Evolutionary conservation across 768 basidiomycete genomes (phyloP).

Genomic region (Hericium rajendrae): DNA sequence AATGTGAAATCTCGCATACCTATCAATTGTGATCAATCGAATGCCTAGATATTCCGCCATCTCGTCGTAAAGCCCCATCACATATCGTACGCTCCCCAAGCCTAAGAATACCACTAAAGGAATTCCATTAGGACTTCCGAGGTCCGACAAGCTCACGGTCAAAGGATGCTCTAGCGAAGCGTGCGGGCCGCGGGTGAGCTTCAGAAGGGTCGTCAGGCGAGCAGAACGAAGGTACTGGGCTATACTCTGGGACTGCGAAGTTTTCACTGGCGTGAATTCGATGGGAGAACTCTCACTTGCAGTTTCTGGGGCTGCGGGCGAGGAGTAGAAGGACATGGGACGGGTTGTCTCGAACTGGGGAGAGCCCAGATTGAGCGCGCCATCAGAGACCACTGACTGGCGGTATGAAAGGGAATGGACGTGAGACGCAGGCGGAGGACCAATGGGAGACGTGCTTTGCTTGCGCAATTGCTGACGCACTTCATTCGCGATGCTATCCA

Average conservation of each 20-base stretch:
- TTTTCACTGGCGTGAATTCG: conserved; percentile 30
- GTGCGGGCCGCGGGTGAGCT: conserved; percentile 71
- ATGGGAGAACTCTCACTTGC: conserved; percentile 30
- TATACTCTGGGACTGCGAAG: conserved; percentile 57
- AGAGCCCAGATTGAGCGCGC: conserved; percentile 1
- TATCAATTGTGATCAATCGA: conserved; percentile 87
- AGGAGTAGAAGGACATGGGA: background rate
- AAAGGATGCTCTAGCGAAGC: conserved; percentile 66
- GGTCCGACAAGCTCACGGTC: conserved; percentile 86
- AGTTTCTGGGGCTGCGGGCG: conserved; percentile 12
- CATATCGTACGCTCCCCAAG: conserved; percentile 86
- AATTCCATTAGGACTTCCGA: conserved; percentile 76
- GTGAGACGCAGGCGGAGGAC: conserved; percentile 22
- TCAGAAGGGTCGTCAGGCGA: conserved; percentile 73
- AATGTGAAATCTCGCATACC: conserved; percentile 34
- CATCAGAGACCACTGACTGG: conserved; percentile 14
- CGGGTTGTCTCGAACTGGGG: conserved; percentile 4
- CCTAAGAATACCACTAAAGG: conserved; percentile 92
- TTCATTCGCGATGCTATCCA: conserved; percentile 84
- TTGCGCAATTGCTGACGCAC: conserved; percentile 59
- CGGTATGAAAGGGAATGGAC: conserved; percentile 19
- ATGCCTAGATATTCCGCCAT: conserved; percentile 84
- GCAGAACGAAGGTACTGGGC: conserved; percentile 84
- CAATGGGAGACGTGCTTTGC: conserved; percentile 32
- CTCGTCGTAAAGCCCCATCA: conserved; percentile 94